Conservation (phyloP, 768 basidiomycete species). For the Epithele typhae region DNA sequence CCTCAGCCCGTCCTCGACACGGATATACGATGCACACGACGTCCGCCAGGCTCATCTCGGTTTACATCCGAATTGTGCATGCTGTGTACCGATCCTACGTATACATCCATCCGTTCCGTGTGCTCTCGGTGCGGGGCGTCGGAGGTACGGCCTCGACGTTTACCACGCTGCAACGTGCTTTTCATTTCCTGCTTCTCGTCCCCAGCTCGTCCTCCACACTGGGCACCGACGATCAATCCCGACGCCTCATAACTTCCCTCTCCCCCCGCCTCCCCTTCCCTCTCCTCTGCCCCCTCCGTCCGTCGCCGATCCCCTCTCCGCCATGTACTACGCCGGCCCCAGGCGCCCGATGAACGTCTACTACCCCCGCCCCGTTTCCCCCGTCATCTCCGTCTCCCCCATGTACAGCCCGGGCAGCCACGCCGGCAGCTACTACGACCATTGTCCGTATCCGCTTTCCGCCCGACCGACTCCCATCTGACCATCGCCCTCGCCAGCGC, state of each 20-base stretch:
- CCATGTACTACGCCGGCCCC: conserved; percentile 18
- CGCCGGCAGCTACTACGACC: conserved; percentile 20
- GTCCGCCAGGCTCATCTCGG: too few species aligned
- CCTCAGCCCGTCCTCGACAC: too few species aligned
- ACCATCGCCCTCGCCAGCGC: conserved; percentile 11
- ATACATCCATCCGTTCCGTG: too few species aligned
- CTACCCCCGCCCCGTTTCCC: conserved; percentile 18
- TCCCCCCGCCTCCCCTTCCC: conserved; percentile 7
- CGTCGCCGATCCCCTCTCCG: not conserved
- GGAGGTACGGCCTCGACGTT: not conserved
- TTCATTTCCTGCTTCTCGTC: conserved; percentile 21
- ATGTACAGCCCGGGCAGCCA: conserved; percentile 18
- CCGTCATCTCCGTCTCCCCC: conserved; percentile 10
- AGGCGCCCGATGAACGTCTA: conserved; percentile 23
- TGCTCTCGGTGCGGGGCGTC: too few species aligned
- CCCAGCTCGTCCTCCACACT: conserved; percentile 11
- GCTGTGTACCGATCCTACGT: too few species aligned
- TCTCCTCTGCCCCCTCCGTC: not conserved
- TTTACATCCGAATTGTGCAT: too few species aligned
- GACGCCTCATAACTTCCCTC: conserved; percentile 15
- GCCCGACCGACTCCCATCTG: not conserved
- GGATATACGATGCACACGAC: too few species aligned
- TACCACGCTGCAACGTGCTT: conserved; percentile 23
- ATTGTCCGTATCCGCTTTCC: conserved; percentile 11
- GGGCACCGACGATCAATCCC: conserved; percentile 8